Evolutionary conservation across 2,329 filamentous ascomycete genomes (phyloP), one percentile per base, ranked within the genome.

Genomic region (Ophiostoma tasmaniense): DNA sequence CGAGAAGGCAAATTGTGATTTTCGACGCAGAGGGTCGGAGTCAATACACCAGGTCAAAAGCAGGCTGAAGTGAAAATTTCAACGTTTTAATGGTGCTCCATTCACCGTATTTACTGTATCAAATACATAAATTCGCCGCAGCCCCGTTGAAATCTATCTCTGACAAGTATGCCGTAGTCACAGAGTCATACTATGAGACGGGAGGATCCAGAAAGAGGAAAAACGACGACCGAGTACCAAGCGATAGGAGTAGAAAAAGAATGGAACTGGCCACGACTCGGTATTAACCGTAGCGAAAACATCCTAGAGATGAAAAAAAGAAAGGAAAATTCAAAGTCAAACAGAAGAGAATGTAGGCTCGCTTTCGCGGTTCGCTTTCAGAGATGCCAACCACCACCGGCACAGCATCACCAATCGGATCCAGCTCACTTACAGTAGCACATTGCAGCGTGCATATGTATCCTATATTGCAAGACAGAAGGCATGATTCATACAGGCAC

Each of bases 151-250:
- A 55, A 25, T 55, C n/a, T 13, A 22, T 22, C 4, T 25, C n/a
- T 25, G 25, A 55, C 42, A 25, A 25, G 50, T 13, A 55, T 25
- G 50, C 50, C 50, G 50, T 55, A 55, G 50, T 55, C 50, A 55
- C 50, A 55, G 50, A 25, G 50, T 25, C 22, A 55, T 61, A 42
- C 62, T 33, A 33, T 33, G 33, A 8, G 5, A 33, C 35, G 62
- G 13, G 33, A 66, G 42, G 39, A 1, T 37, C 33, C 17, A 64
- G 20, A 39, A 45, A 68, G 37, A 52, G 20, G 13, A 62, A 69
- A 66, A 66, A 69, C 64, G 8, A 69, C 67, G 45, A 69, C 50
- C 30, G 35, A 66, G 33, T 37, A n/a, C 20, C 30, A 37, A 37
- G 30, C 14, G 59, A 64, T 37, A 13, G 22, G 20, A 68, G 42